Conservation (phyloP, 2,329 filamentous ascomycete species). For the Penicillium sp. region DNA sequence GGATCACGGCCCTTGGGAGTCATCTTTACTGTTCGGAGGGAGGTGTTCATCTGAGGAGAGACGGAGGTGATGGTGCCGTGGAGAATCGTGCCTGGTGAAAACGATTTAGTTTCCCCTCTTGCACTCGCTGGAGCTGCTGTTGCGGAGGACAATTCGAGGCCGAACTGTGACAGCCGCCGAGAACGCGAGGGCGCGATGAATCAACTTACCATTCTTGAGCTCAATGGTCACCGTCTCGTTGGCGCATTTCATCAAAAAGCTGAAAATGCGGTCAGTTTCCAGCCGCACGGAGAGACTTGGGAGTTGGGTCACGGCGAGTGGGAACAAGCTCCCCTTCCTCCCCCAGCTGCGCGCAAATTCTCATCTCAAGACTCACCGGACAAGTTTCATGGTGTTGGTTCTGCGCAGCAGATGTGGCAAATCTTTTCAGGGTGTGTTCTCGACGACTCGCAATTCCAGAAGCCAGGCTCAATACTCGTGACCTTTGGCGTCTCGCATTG, state of each 20-base stretch:
- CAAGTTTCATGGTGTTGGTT: conserved; percentile 77
- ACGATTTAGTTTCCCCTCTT: neutral
- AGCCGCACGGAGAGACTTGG: conserved; percentile 12
- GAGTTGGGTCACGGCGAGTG: conserved; percentile 1
- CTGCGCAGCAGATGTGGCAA: neutral
- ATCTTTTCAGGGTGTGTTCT: neutral
- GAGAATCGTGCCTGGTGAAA: conserved; percentile 72
- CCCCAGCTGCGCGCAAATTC: too few relatives aligned
- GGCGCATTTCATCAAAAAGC: conserved; percentile 98
- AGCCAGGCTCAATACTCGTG: conserved; percentile 11
- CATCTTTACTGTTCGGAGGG: conserved; percentile 94
- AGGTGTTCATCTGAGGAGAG: conserved; percentile 97
- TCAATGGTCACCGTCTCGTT: conserved; percentile 99
- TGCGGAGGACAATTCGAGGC: neutral
- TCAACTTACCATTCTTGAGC: conserved; percentile 79
- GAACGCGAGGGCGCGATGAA: conserved; percentile 3
- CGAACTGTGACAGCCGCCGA: neutral
- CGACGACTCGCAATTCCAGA: conserved; percentile 4
- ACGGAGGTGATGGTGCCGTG: conserved; percentile 96
- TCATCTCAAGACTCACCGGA: conserved; percentile 60
- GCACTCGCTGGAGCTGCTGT: neutral
- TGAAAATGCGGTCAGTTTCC: conserved; percentile 37
- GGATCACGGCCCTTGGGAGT: conserved; percentile 82
- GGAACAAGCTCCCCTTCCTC: too few relatives aligned
- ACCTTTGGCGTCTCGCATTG: conserved; percentile 13